Percentiles rank a stretch among this genome's conserved stretches.
phyloP scores from a whole-genome alignment of 106 monocot genomes.

The Apostasia shenzhenica region DNA sequence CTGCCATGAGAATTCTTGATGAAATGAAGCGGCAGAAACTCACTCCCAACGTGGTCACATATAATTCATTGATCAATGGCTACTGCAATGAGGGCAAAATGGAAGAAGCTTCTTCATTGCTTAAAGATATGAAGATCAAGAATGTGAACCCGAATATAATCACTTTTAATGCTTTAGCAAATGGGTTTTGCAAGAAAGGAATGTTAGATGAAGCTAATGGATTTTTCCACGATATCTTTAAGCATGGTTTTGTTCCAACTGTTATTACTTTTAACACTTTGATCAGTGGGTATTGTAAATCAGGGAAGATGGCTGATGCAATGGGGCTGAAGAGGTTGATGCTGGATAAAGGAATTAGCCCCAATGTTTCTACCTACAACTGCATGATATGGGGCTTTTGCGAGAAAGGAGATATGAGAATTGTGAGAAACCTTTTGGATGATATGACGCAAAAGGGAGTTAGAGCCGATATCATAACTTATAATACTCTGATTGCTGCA shows the following conservation, averaged over 20 bases:
- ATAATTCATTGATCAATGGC: constrained; percentile 62
- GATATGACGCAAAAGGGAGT: constrained; percentile 64
- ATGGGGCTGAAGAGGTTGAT: constrained; percentile 37
- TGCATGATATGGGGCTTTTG: constrained; percentile 68
- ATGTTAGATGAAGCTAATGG: constrained; percentile 52
- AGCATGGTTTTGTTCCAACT: constrained; percentile 35
- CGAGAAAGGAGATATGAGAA: constrained; percentile 43
- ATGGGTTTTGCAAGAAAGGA: constrained; percentile 88
- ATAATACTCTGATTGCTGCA: constrained; percentile 62
- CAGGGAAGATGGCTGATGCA: constrained; percentile 56
- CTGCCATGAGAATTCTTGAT: constrained; percentile 57
- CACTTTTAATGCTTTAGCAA: constrained; percentile 59
- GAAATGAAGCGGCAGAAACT: constrained; percentile 65
- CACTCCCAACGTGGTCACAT: constrained; percentile 43
- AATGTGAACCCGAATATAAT: constrained; percentile 42
- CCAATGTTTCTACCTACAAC: constrained; percentile 61
- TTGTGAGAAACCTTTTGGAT: constrained; percentile 49
- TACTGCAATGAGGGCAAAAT: constrained; percentile 44
- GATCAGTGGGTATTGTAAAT: constrained; percentile 58
- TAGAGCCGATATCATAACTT: constrained; percentile 62
- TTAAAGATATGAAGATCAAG: constrained; percentile 47
- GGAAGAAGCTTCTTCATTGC: constrained; percentile 39
- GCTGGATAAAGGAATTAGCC: constrained; percentile 33
- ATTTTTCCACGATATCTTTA: constrained; percentile 34
- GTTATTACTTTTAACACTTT: constrained; percentile 72